Conservation (phyloP, 495 filamentous ascomycete species). For the Penicillium salamii region DNA sequence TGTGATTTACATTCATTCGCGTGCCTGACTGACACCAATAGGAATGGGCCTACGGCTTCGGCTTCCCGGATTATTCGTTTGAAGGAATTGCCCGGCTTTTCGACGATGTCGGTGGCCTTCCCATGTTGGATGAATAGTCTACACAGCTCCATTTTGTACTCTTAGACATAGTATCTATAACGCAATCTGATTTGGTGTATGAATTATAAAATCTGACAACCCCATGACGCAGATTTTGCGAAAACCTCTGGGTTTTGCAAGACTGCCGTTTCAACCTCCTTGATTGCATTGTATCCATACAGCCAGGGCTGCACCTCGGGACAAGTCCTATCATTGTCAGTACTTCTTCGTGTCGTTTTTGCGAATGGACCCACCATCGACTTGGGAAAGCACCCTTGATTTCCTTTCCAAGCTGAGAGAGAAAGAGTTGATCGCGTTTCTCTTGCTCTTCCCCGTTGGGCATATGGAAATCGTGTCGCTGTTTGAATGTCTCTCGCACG, state of each 20-base stretch:
- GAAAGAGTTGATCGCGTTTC: conserved; percentile 48
- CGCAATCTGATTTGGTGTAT: background rate
- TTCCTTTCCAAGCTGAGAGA: conserved; percentile 39
- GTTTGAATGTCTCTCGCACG: conserved; percentile 49
- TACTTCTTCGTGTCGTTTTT: background rate
- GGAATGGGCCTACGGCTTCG: conserved; percentile 43
- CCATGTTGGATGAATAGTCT: conserved; percentile 31
- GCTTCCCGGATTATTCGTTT: conserved; percentile 41
- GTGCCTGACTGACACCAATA: conserved; percentile 1
- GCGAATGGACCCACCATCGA: conserved; percentile 39
- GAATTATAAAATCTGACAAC: conserved; percentile 8
- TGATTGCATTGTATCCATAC: conserved; percentile 60
- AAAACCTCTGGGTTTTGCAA: conserved; percentile 31
- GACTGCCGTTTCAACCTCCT: conserved; percentile 53
- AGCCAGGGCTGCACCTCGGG: conserved; percentile 57
- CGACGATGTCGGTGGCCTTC: conserved; percentile 34
- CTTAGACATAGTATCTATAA: background rate
- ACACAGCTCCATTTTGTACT: background rate
- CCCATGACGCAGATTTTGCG: background rate
- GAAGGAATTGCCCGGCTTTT: conserved; percentile 40
- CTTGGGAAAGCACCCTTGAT: conserved; percentile 53
- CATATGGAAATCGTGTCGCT: conserved; percentile 59
- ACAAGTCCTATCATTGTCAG: conserved; percentile 43
- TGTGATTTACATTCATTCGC: background rate
- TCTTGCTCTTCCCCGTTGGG: conserved; percentile 53